Evolutionary conservation across 176 grass and related monocot genomes (phyloP), one percentile per base, ranked within the genome.

Genomic region (Juncus inflexus): DNA sequence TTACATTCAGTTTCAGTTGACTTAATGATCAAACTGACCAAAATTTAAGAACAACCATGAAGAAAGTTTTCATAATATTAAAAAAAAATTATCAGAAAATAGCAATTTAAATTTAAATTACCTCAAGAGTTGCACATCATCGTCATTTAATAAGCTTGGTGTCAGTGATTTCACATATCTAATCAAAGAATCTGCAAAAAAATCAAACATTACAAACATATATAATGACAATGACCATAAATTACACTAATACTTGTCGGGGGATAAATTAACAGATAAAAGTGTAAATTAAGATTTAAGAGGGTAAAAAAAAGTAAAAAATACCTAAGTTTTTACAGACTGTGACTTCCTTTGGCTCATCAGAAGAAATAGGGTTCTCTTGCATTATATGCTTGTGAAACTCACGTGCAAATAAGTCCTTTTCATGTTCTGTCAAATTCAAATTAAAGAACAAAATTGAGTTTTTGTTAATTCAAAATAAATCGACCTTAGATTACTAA

Each of bases 111-210:
- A 14, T 2, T 41, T 77, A 55, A 69, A 67, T 75, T 61, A 97
- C 92, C 92, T 97, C 63, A 97, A 70, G 39, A 97, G 81, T 66
- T 86, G 75, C 41, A 91, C 82, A 55, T 97, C 87, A 42, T 97
- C 92, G 67, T 86, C 81, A 54, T 81, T 97, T 76, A 97, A 85
- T 40, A 83, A 77, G 63, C 75, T 81, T 37, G 87, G 92, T 64
- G 84, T 89, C 86, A 97, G 67, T 47, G 80, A 81, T 84, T 79
- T 86, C 60, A 86, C 79, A 77, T 89, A 97, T 40, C 78, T 74
- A 12, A 82, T 83, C 70, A 97, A 76, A 61, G 85, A 97, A 86
- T 77, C 92, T 97, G 75, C 67, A 80, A 70, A 78, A 58, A 50
- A 13, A 63, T 19, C 55, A 65, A 9, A 81, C 3, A 67, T 74